Conservation (phyloP, 2,329 filamentous ascomycete species). For the Fusarium chuoi region DNA sequence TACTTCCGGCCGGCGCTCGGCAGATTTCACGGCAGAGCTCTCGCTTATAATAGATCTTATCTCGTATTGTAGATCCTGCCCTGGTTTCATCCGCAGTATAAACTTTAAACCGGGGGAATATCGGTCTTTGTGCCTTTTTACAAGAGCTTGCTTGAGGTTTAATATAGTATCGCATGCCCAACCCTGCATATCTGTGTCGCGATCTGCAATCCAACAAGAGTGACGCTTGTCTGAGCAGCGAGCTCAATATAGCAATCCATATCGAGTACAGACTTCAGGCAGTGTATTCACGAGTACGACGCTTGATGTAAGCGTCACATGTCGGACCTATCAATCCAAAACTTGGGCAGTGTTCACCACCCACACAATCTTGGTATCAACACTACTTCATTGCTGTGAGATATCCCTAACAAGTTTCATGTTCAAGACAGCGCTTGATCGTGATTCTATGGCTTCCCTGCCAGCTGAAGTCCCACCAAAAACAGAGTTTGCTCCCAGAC, state of each 20-base stretch:
- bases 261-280: too few relatives aligned
- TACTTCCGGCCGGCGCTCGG: neutral
- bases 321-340: neutral
- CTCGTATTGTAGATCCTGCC: neutral
- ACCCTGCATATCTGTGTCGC: neutral
- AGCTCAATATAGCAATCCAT: too few relatives aligned
- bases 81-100: neutral
- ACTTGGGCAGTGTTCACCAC: accelerated
- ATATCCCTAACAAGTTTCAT: too few relatives aligned
- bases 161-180: accelerated
- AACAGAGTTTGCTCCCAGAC: neutral
- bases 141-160: accelerated
- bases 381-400: accelerated
- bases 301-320: neutral
- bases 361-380: accelerated
- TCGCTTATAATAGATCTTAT: neutral
- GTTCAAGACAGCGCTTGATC: too few relatives aligned
- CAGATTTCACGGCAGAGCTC: neutral
- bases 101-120: neutral
- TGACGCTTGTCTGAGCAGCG: too few relatives aligned
- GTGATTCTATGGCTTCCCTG: accelerated
- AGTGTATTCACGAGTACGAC: neutral
- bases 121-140: accelerated
- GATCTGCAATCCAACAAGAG: neutral
- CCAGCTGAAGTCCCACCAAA: neutral